Evolutionary conservation across 257 asterid genomes (phyloP).

Genomic region (Scutellaria barbata): DNA sequence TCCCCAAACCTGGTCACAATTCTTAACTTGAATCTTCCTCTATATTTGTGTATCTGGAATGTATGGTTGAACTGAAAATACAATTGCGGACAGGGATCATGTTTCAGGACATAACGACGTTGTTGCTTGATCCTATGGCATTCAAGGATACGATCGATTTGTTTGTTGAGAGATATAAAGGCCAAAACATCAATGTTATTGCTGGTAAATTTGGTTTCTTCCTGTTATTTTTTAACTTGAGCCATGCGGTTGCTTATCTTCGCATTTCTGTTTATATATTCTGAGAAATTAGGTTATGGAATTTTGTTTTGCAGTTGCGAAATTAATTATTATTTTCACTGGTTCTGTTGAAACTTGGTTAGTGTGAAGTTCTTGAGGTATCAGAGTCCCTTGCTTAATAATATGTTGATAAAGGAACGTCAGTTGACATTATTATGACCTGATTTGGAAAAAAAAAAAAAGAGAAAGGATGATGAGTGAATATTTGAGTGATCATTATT

Average conservation of each 20-base stretch:
- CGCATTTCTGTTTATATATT: not conserved
- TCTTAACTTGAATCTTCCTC: slow-evolving; percentile 7
- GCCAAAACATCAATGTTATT: slow-evolving; percentile 65
- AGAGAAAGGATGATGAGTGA: not conserved
- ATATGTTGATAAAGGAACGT: not conserved
- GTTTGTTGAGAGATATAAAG: slow-evolving; percentile 89
- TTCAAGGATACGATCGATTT: slow-evolving; percentile 88
- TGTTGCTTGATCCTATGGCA: slow-evolving; percentile 82
- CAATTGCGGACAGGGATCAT: slow-evolving; percentile 57
- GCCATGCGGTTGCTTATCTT: not conserved
- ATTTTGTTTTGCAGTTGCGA: slow-evolving; percentile 4
- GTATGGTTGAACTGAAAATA: slow-evolving; percentile 8
- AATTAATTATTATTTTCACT: not conserved
- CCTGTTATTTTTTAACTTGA: not conserved
- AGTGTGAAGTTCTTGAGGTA: not conserved
- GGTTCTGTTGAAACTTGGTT: slow-evolving; percentile 11
- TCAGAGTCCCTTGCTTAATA: not conserved
- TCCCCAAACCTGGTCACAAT: slow-evolving; percentile 77
- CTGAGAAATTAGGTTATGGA: slow-evolving; percentile 17
- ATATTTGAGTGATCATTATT: not conserved
- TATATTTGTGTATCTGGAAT: not conserved
- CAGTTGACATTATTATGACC: not conserved
- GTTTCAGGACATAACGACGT: slow-evolving; percentile 96
- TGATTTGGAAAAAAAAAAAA: too few species aligned
- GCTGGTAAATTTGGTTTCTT: slow-evolving; percentile 55